Evolutionary conservation across 495 filamentous ascomycete species (phyloP), one percentile per base, ranked within the genome.

Genomic region (Stereocaulon alpinum): DNA sequence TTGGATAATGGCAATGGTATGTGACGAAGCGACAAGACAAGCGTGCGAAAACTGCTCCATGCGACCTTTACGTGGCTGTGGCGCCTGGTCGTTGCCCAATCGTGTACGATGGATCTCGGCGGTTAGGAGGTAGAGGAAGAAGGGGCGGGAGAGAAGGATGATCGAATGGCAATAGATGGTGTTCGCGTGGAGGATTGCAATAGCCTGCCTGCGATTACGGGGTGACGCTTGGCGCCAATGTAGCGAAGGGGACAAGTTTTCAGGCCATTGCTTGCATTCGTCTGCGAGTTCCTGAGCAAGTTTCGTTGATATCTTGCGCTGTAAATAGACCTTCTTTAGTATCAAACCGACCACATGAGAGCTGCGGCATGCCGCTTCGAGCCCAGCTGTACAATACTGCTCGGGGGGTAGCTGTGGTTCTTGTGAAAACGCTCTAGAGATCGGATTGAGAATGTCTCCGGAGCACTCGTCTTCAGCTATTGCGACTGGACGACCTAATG

Each of bases 161-260:
- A 89, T 82, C 2, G 85, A 87, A 71, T 87, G 86, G 61, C 84
- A 85, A 62, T 88, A 86, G 18, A 86, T 75, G 10, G 86, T 76
- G 60, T 87, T 83, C 37, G 83, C 73, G 63, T 89, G 86, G 24
- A 87, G 75, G 34, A 80, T 79, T 10, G 83, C 81, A 29, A 89
- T 75, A 27, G 81, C 82, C 71, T 83, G 73, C 67, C 77, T 73
- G 61, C 79, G 60, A 61, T 75, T 65, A 62, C 62, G 67, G 27
- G 76, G 48, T 68, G 75, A 68, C 67, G 83, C 71, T 71, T 74
- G 73, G 29, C 73, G 72, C 67, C 74, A 75, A 62, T 78, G 74
- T 29, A 83, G 61, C n/a, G 59, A 66, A 1, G 68, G 66, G 37
- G 77, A 72, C 11, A 81, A 64, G 40, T 70, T 71, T 59, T 70